Base-by-base conservation (phyloP, 2,329 filamentous ascomycete species). In the Paracoccidioides brasiliensis region DNA sequence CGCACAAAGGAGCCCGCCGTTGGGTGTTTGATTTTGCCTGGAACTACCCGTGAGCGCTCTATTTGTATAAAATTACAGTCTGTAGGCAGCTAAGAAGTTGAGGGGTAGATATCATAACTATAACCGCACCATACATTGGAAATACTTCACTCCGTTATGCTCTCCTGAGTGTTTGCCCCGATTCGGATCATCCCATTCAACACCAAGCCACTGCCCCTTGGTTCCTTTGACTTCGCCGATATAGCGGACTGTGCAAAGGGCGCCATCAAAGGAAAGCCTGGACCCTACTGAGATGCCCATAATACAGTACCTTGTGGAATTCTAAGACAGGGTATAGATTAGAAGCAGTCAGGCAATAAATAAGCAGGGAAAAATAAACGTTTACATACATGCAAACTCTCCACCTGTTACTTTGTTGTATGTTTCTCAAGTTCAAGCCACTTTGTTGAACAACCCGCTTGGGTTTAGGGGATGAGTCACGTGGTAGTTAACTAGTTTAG, bases 91-190 rank as follows among this genome's bases (percentile, higher is more conserved):
- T 35, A 50, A 50, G 5, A 22, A 12, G 2, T 9, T 22, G 33
- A 8, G 46, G 37, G 37, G 12, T 3, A 22, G 10, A 15, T 10
- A n/a, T 22, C 12, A 9, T 4, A 10, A 15, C 28, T 52, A n/a
- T 22, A 3, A 52, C 4, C 30, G 38, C 12, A 42, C 22, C 54
- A 43, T 80, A 91, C 91, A 95, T 63, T 78, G 74, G 65, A 97
- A 97, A 68, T 96, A 95, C 59, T 80, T 82, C 59, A 80, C 76
- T 57, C 86, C 88, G 60, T 86, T 83, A 71, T 94, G 83, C 58
- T 85, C 83, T 57, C 93, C 93, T 65, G 91, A 81, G 71, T 98
- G 90, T 75, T 96, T 97, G 58, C 93, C 93, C 64, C 90, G 80
- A 41, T 77, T 78, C 56, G 83, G 75, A 69, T 96, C 88, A 71